Conservation (phyloP, 2,329 filamentous ascomycete species). For the Gyromitra esculenta region DNA sequence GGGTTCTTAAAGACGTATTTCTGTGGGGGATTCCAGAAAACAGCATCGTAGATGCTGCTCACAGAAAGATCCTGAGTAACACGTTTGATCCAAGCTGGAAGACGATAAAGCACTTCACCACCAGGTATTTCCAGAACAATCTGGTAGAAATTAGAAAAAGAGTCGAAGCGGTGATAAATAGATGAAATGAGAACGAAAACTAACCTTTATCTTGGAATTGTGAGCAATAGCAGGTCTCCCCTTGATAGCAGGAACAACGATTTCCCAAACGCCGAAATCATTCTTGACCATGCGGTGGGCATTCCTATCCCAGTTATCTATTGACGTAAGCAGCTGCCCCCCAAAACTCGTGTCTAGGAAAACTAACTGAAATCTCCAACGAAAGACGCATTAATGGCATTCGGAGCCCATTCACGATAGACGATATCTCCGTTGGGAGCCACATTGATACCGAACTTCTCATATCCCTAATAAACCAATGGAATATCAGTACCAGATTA, state of each 20-base stretch:
- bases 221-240: conserved; percentile 84
- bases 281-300: conserved; percentile 89
- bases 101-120: conserved; percentile 82
- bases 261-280: conserved; percentile 85
- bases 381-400: conserved; percentile 82
- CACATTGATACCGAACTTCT: conserved; percentile 86
- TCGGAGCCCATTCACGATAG: conserved; percentile 97
- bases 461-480: conserved; percentile 72
- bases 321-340: conserved; percentile 40
- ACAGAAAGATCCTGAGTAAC: conserved; percentile 92
- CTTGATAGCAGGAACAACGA: conserved; percentile 76
- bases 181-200: conserved; percentile 48
- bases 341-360: conserved; percentile 1
- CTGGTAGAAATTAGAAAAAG: conserved; percentile 62
- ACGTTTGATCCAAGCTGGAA: conserved; percentile 97
- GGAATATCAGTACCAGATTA: conserved; percentile 39
- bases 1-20: conserved; percentile 85
- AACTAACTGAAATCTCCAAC: conserved; percentile 91
- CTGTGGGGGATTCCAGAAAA: conserved; percentile 93
- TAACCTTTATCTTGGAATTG: conserved; percentile 94
- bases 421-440: conserved; percentile 82
- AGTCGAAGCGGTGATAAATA: neutral
- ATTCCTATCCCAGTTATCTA: conserved; percentile 85
- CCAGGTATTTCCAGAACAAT: conserved; percentile 82
- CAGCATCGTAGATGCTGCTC: conserved; percentile 91